Conservation (phyloP, 768 basidiomycete genomes). For the Chalciporus pseudorubinellus region DNA sequence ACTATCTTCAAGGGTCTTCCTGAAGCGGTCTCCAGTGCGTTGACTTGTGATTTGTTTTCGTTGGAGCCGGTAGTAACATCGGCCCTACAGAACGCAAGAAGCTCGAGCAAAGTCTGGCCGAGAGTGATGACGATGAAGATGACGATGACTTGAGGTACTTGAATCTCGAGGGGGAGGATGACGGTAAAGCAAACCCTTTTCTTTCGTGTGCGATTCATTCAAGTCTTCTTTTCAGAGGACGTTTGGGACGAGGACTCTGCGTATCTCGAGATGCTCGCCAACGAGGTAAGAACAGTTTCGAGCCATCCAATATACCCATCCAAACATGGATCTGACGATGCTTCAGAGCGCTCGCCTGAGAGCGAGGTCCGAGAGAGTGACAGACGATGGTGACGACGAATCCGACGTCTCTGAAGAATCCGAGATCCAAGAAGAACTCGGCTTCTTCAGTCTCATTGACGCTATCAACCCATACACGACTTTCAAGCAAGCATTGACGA, state of each 20-base stretch:
- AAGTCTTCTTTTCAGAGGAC: slow-evolving; percentile 51
- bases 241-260: slow-evolving; percentile 90
- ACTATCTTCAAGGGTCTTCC: slow-evolving; percentile 78
- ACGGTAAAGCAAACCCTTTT: slow-evolving; percentile 39
- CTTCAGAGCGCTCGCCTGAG: slow-evolving; percentile 70
- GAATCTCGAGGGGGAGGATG: slow-evolving; percentile 64
- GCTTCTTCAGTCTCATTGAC: slow-evolving; percentile 83
- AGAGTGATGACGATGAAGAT: slow-evolving; percentile 45
- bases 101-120: slow-evolving; percentile 50
- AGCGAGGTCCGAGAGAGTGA: slow-evolving; percentile 50
- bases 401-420: slow-evolving; percentile 51
- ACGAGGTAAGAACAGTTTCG: slow-evolving; percentile 55
- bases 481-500: slow-evolving; percentile 76
- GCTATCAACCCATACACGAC: slow-evolving; percentile 70
- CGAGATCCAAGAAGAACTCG: slow-evolving; percentile 77
- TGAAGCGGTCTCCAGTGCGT: slow-evolving; percentile 68
- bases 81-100: slow-evolving; percentile 50
- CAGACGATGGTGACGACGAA: slow-evolving; percentile 26
- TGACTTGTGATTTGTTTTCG: background rate
- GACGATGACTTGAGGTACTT: slow-evolving; percentile 50
- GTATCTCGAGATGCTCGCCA: slow-evolving; percentile 82
- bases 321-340: background rate
- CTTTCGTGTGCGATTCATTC: background rate
- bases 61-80: background rate
- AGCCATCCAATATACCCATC: background rate